These are phyloP conservation scores for Austroboletus eburneus DNA, from an alignment of 768 basidiomycete species.

Conservation along the genomic window DNA sequence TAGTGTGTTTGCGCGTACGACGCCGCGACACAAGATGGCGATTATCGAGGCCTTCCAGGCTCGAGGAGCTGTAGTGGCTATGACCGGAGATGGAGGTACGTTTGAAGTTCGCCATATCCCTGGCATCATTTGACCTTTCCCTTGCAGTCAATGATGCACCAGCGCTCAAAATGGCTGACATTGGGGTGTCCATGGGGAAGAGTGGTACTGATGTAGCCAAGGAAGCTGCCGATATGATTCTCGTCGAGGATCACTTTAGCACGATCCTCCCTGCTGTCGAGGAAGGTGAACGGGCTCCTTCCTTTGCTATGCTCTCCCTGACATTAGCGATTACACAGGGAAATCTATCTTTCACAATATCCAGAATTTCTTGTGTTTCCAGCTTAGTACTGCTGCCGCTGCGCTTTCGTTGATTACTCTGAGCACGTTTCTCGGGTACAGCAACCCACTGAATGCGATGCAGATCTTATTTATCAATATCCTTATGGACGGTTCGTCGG, in stretches of 20 bases:
- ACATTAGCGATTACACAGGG: constrained; percentile 38
- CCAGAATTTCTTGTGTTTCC: constrained; percentile 96
- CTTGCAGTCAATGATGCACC: constrained; percentile 87
- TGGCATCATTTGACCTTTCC: background rate
- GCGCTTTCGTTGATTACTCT: constrained; percentile 93
- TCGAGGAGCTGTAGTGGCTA: constrained; percentile 86
- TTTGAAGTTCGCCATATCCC: constrained; percentile 30
- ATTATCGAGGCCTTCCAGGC: constrained; percentile 93
- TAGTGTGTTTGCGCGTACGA: constrained; percentile 92
- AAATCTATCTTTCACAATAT: constrained; percentile 99
- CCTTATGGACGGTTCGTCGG: constrained; percentile 83
- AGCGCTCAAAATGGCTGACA: constrained; percentile 96
- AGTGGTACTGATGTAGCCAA: constrained; percentile 99
- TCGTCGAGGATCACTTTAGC: constrained; percentile 96
- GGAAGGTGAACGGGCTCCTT: constrained; percentile 54
- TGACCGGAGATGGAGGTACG: constrained; percentile 95
- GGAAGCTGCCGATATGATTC: constrained; percentile 94
- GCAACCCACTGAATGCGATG: constrained; percentile 96
- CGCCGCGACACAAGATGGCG: constrained; percentile 96
- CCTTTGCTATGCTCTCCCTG: background rate
- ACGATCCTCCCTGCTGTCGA: constrained; percentile 93
- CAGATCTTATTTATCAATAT: constrained; percentile 99
- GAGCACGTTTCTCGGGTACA: constrained; percentile 84
- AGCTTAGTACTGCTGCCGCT: constrained; percentile 95
- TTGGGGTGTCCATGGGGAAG: constrained; percentile 97